Conservation (phyloP, 2,329 filamentous ascomycete genomes). For the Trichophyton schoenleinii region DNA sequence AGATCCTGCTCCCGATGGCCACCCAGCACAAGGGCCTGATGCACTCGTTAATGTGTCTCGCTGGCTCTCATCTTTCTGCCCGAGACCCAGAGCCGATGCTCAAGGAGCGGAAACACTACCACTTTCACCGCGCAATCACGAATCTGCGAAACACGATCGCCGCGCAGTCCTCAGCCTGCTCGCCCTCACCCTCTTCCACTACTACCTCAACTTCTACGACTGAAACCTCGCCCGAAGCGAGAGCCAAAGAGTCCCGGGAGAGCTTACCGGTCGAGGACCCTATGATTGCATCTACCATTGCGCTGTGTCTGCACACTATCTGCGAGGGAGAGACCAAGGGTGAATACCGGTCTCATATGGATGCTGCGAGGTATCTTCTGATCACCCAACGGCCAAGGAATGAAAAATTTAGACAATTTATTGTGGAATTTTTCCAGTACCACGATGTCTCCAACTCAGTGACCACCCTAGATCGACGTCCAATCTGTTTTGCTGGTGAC, state of each 20-base stretch:
- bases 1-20: conserved; percentile 70
- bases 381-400: conserved; percentile 47
- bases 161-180: conserved; percentile 14
- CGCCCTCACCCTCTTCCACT: neutral
- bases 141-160: conserved; percentile 31
- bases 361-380: conserved; percentile 63
- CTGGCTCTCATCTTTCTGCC: conserved; percentile 58
- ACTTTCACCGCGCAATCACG: conserved; percentile 36
- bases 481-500: conserved; percentile 41
- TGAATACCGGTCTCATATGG: conserved; percentile 67
- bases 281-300: conserved; percentile 49
- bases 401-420: conserved; percentile 58
- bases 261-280: conserved; percentile 40
- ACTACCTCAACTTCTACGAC: neutral
- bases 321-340: conserved; percentile 50
- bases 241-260: conserved; percentile 16
- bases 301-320: conserved; percentile 49
- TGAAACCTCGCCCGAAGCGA: conserved; percentile 8
- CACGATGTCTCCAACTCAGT: conserved; percentile 52
- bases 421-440: conserved; percentile 71
- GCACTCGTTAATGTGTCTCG: conserved; percentile 77
- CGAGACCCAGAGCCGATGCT: conserved; percentile 39
- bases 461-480: conserved; percentile 42
- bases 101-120: conserved; percentile 43
- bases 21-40: conserved; percentile 69